Percentiles rank a stretch among this genome's conserved stretches.
phyloP scores from a whole-genome alignment of 2,329 filamentous ascomycete genomes.

The Aureobasidium namibiae region DNA sequence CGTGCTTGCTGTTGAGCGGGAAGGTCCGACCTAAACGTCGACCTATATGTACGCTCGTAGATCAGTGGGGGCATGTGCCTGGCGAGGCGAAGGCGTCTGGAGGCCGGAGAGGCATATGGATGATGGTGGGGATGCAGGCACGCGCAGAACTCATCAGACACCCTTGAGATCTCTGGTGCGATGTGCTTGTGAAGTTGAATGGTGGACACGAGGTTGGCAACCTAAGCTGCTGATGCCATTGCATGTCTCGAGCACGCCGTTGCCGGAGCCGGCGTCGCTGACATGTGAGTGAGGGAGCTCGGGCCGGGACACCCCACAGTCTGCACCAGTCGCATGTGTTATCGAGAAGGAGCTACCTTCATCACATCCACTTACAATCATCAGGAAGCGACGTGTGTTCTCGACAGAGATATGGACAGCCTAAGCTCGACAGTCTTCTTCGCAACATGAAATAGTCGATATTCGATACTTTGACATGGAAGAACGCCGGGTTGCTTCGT shows the following conservation, averaged over 20 bases:
- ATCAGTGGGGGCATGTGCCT: constrained; percentile 1
- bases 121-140: background rate
- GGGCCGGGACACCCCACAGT: background rate
- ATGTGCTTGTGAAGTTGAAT: background rate
- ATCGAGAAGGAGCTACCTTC: background rate
- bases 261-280: background rate
- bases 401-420: background rate
- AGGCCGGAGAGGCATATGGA: background rate
- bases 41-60: background rate
- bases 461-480: constrained; percentile 38
- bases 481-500: constrained; percentile 66
- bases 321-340: background rate
- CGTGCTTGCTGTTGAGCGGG: background rate
- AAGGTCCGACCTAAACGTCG: background rate
- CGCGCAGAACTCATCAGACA: background rate
- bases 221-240: background rate
- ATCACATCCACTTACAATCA: background rate
- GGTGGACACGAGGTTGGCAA: background rate
- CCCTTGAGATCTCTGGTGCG: background rate
- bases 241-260: background rate
- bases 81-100: background rate
- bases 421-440: background rate
- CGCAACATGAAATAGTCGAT: background rate
- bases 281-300: too few relatives aligned
- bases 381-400: background rate